Evolutionary conservation across 1,284 basidiomycete species (phyloP).

Genomic region (Microbotryum silenes-acaulis): DNA sequence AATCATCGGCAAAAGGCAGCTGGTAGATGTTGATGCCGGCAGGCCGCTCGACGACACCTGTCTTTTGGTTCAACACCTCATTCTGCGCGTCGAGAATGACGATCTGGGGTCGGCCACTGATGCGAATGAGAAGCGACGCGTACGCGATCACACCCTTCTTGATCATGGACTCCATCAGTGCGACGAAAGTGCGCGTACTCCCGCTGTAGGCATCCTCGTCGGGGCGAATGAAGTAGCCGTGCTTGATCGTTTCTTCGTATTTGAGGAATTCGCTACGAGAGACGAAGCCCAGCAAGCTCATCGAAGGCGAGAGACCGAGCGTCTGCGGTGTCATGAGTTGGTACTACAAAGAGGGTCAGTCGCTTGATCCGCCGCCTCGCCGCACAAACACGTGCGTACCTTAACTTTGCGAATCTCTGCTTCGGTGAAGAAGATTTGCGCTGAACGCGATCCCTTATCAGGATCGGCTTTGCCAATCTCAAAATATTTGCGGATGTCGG

Average conservation of each 20-base stretch:
- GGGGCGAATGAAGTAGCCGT: constrained; percentile 85
- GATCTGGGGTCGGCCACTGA: constrained; percentile 68
- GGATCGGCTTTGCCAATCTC: constrained; percentile 34
- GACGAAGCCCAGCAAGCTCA: constrained; percentile 88
- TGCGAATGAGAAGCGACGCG: constrained; percentile 61
- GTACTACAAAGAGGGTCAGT: constrained; percentile 28
- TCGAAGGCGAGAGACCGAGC: constrained; percentile 44
- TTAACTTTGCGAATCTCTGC: constrained; percentile 75
- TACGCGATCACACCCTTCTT: constrained; percentile 75
- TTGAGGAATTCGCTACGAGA: constrained; percentile 52
- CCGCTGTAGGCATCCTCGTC: constrained; percentile 83
- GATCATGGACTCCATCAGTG: constrained; percentile 73
- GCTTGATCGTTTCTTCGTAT: constrained; percentile 85
- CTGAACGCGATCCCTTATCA: constrained; percentile 16
- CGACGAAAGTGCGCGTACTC: constrained; percentile 81
- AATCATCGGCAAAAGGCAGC: constrained; percentile 88
- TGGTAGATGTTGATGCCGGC: constrained; percentile 88
- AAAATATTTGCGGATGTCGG: constrained; percentile 42
- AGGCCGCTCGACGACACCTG: constrained; percentile 66
- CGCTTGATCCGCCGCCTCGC: constrained; percentile 52
- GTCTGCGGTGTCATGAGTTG: constrained; percentile 3
- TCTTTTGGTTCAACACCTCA: constrained; percentile 64
- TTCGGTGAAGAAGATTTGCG: constrained; percentile 70
- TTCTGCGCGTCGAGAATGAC: constrained; percentile 52
- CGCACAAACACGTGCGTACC: constrained; percentile 49